A percentile compares a stretch with the other conserved stretches of the same genome.
phyloP scores from a whole-genome alignment of 352 stramenopile species.

The Phytopythium chamaehyphon region DNA sequence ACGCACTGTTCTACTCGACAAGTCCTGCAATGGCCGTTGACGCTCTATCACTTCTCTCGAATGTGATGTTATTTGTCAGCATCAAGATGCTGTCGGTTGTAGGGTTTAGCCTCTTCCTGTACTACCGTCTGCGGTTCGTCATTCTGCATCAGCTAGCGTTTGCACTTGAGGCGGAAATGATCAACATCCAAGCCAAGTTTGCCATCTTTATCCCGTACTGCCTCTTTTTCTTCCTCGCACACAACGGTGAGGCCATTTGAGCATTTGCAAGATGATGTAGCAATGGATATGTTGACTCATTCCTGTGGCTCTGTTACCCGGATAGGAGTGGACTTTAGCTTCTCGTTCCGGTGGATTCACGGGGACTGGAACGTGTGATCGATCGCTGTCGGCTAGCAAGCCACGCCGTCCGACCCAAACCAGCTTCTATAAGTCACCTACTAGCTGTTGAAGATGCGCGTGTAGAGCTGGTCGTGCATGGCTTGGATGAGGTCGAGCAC shows the following conservation, averaged over 20 bases:
- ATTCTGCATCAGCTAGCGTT: conserved; percentile 23
- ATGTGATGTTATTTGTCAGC: conserved; percentile 14
- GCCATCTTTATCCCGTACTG: conserved; percentile 20
- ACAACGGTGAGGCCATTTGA: conserved; percentile 13
- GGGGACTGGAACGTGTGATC: background rate
- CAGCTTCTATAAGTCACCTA: background rate
- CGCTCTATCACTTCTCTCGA: conserved; percentile 5
- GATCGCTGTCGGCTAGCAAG: background rate
- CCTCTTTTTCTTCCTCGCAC: conserved; percentile 26
- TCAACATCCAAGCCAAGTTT: conserved; percentile 20
- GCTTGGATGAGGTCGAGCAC: conserved; percentile 78
- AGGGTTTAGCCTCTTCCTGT: conserved; percentile 7
- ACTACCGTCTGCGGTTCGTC: conserved; percentile 12
- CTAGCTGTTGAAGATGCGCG: conserved; percentile 85
- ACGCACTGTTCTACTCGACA: conserved; percentile 11
- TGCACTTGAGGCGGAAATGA: conserved; percentile 17
- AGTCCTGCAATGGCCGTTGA: conserved; percentile 3
- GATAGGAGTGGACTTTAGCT: conserved; percentile 14
- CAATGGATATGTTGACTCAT: background rate
- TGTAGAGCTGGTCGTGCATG: conserved; percentile 87
- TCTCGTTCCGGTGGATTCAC: conserved; percentile 13
- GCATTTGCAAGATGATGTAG: background rate
- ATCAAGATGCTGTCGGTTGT: conserved; percentile 14
- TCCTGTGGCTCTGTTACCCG: background rate
- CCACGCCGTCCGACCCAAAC: background rate